These are phyloP conservation scores for Anethum foeniculum DNA, from an alignment of 140 eudicot species.

Conservation along the genomic window DNA sequence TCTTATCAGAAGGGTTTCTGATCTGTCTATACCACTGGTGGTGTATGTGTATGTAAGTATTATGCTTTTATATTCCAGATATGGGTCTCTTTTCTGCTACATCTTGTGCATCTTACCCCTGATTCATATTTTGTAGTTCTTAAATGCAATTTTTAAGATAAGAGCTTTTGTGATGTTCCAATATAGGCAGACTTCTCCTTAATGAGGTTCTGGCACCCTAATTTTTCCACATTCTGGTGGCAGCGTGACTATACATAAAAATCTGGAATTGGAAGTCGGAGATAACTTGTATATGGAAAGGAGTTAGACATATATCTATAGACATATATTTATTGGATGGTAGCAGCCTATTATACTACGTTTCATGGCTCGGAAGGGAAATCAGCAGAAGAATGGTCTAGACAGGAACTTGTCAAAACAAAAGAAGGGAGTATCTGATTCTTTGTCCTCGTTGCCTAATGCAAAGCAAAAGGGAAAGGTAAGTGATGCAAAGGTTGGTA, in stretches of 20 bases:
- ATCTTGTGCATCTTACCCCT: not conserved
- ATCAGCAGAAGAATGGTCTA: slow-evolving; percentile 67
- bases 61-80: not conserved
- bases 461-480: slow-evolving; percentile 30
- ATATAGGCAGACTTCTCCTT: slow-evolving; percentile 7
- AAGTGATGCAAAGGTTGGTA: slow-evolving; percentile 23
- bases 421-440: slow-evolving; percentile 49
- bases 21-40: not conserved
- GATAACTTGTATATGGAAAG: slow-evolving; percentile 18
- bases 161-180: slow-evolving; percentile 6
- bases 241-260: slow-evolving; percentile 18
- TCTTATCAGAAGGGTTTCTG: not conserved
- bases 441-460: slow-evolving; percentile 34
- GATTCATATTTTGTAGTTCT: not conserved
- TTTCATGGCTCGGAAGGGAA: slow-evolving; percentile 73
- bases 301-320: slow-evolving; percentile 16
- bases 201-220: slow-evolving; percentile 10
- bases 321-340: slow-evolving; percentile 14
- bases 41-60: not conserved
- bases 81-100: not conserved
- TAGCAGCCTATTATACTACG: slow-evolving; percentile 1
- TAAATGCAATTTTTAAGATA: not conserved
- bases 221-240: slow-evolving; percentile 10
- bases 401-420: slow-evolving; percentile 33
- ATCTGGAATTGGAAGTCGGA: slow-evolving; percentile 15